Evolutionary conservation across 805 yeast genomes (phyloP).

Genomic region (Torulaspora franciscae): DNA sequence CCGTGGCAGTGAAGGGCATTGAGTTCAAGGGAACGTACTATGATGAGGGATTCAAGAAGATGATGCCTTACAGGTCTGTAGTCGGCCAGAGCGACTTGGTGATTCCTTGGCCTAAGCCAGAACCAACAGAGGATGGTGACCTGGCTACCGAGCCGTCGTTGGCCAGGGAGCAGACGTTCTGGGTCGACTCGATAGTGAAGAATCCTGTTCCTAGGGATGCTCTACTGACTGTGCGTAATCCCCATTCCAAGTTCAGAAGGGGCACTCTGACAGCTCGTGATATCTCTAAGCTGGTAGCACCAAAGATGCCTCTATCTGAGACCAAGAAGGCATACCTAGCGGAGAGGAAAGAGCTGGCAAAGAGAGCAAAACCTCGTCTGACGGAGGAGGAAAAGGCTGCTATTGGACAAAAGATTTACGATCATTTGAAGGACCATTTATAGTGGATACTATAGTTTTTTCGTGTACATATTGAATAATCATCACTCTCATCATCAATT

Average conservation of each 20-base stretch:
- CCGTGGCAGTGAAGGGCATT: constrained; percentile 75
- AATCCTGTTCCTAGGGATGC: constrained; percentile 69
- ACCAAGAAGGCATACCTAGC: constrained; percentile 56
- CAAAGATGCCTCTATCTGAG: constrained; percentile 70
- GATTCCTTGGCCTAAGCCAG: constrained; percentile 76
- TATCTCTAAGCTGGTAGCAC: constrained; percentile 57
- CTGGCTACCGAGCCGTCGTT: constrained; percentile 52
- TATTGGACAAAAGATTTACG: constrained; percentile 37
- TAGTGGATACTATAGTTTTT: constrained; percentile 1
- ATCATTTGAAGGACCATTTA: constrained; percentile 17
- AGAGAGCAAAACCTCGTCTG: constrained; percentile 39
- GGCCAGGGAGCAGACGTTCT: constrained; percentile 69
- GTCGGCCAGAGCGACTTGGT: constrained; percentile 61
- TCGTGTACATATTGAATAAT: constrained; percentile 12
- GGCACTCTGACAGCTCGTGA: constrained; percentile 59
- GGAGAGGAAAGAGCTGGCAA: constrained; percentile 47
- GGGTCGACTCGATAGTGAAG: constrained; percentile 59
- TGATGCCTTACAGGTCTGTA: constrained; percentile 75
- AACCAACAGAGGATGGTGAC: constrained; percentile 46
- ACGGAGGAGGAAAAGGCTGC: constrained; percentile 42
- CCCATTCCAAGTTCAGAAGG: constrained; percentile 62
- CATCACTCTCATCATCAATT: background rate
- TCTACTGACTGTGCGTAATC: constrained; percentile 66
- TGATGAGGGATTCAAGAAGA: constrained; percentile 65
- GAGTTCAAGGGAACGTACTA: constrained; percentile 64